Base-by-base conservation (phyloP, 257 asterid genomes). In the Parsonsia alboflavescens region DNA sequence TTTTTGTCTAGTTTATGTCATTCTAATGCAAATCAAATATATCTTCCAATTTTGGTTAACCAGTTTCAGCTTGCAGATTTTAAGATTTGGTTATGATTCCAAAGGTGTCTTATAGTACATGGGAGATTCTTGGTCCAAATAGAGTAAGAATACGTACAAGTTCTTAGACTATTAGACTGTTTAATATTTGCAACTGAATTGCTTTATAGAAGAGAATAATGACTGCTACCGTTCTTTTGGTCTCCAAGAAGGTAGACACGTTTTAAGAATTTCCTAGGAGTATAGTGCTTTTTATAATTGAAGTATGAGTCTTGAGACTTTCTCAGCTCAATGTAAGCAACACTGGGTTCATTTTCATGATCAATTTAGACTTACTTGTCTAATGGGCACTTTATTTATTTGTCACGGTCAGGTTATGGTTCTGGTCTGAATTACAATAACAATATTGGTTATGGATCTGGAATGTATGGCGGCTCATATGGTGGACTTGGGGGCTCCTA, bases 381-480 rank as follows among this genome's bases (percentile, higher is more conserved):
- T 65, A 39, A 21, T n/a, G 16, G 49, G 61, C 61, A 21, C 15
- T 39, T 65, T 28, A 39, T 65, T 65, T 39, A 19, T 65, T 44
- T 54, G 69, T 63, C 70, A 61, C 21, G 8, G 78, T 70, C 83
- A 88, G 97, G 97, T 74, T 85, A 82, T 76, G 88, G 90, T 70
- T 81, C 97, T 28, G 89, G 89, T 77, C 36, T 83, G 75, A 87
- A 84, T 77, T 88, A 85, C 75, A 85, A 82, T 74, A 84, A 85
- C 75, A 85, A 82, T 74, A 84, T 89, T 73, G 96, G 98, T 65
- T 87, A 87, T 69, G 98, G 98, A 54, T 33, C 86, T 33, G 91
- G 97, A 68, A 65, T 3, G 50, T 65, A 85, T 79, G 90, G 83
- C 22, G 90, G 83, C 22, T 78, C 91, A 13, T 84, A 84, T 71